phyloP scores from a whole-genome alignment of 768 basidiomycete species.

The Boletus insuetus region DNA sequence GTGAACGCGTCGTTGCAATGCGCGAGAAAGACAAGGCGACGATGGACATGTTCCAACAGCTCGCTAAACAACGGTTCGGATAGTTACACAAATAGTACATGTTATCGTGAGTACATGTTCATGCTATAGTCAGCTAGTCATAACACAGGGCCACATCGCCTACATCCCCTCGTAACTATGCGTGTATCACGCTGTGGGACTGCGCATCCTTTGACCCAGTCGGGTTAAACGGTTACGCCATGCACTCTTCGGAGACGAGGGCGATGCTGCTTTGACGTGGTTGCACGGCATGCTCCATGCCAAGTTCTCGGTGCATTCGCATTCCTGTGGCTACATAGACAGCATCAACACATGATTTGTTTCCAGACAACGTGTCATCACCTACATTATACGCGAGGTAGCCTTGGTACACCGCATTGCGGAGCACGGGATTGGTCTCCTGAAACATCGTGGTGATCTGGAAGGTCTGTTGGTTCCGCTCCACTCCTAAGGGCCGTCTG shows the following conservation, averaged over 20 bases:
- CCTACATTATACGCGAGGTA: conserved; percentile 10
- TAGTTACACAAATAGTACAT: conserved; percentile 32
- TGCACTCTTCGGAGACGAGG: background rate
- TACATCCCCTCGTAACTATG: background rate
- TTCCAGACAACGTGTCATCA: background rate
- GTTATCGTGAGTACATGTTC: conserved; percentile 13
- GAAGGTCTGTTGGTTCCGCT: background rate
- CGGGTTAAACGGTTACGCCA: background rate
- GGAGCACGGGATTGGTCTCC: background rate
- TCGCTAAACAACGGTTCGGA: conserved; percentile 88
- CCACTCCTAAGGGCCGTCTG: too few relatives aligned
- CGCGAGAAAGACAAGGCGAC: conserved; percentile 86
- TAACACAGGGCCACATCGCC: background rate
- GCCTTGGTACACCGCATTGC: conserved; percentile 8
- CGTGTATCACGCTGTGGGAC: background rate
- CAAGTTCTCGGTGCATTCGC: conserved; percentile 36
- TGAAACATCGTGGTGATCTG: conserved; percentile 17
- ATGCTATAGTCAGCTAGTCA: background rate
- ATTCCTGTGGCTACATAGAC: conserved; percentile 21
- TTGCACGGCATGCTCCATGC: conserved; percentile 32
- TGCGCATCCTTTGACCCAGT: background rate
- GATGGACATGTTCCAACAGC: conserved; percentile 94
- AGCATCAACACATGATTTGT: background rate
- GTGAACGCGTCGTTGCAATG: conserved; percentile 61
- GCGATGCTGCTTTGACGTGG: background rate